Base-by-base conservation (phyloP, 768 basidiomycete species). In the Baorangia bicolor region DNA sequence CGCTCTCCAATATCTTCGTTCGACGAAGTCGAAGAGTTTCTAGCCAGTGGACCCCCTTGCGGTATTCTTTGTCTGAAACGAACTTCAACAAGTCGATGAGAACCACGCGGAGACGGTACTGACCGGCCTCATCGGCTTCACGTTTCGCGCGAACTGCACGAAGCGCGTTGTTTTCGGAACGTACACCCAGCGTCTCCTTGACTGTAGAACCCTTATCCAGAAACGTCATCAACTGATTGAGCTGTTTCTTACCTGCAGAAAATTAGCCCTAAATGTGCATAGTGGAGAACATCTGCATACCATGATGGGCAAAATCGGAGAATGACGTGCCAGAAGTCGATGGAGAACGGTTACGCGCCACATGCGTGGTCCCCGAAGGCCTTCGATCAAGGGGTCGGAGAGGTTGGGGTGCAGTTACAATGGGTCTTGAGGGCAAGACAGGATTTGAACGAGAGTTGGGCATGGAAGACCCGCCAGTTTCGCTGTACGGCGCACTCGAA, bases 81-180 rank as follows among this genome's bases (percentile, higher is more conserved):
- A 31, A 40, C 48, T 41, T 62, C 41, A 61, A 33, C 49, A 35
- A 31, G 23, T 13, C n/a, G 48, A 46, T 16, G 14, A 23, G 9
- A 50, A 50, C 25, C 9, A 33, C 12, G 5, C 16, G 45, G 18
- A 39, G n/a, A 46, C 3, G 30, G 21, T 18, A 68, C 79, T 58
- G 55, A 89, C 92, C 90, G 55, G 94, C 93, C 69, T 96, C 94
- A 34, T 96, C 94, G 5, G 89, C 87, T 61, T 97, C 94, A 46
- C 94, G 79, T 73, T 94, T 95, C 23, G 89, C 85, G 38, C 88
- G 85, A 18, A 92, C 90, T 25, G 85, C 81, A 49, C 87, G 83
- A 56, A 94, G 74, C 1, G 92, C 87, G 50, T 77, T 78, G 55
- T 79, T 88, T 64, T 87, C 82, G 41, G 76, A 68, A 33, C 85